Evolutionary conservation across 345 rosid genomes (phyloP), one percentile per base, ranked within the genome.

Genomic region (Linum usitatissimum): DNA sequence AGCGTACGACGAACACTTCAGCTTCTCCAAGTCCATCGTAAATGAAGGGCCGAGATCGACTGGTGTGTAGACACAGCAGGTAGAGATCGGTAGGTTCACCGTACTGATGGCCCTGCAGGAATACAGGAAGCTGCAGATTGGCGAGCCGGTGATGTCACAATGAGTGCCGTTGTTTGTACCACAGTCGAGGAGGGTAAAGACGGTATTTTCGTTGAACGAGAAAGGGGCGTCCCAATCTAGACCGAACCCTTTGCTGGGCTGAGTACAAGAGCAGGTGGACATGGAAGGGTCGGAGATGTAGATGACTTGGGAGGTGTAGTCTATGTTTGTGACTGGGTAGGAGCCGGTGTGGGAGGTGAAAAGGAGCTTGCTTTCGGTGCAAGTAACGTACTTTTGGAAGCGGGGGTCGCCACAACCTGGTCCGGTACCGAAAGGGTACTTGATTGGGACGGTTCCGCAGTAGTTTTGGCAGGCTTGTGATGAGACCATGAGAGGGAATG

Each of bases 181-280:
- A 15, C 98, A 91, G 62, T 88, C 88, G 3, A 91, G 90, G 28
- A 91, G 80, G 19, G 98, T 81, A 54, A 91, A 91, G 55, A 88
- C 78, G 49, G 81, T 78, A 59, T 86, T 90, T 21, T 85, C 92
- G 0, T 79, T 80, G 66, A 88, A 86, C 39, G 95, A 77, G 70
- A 91, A 86, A 56, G 98, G 98, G 21, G 95, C 98, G 19, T 88
- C 83, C 88, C 90, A 82, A 60, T 91, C 86, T 0, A 91, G 85
- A 71, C 96, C 86, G 68, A 88, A 91, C 30, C 98, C 92, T 39
- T 73, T 81, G 73, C 95, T 86, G 2, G 85, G 81, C 62, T 86
- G 96, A 13, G 79, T 79, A 70, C 95, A 91, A 60, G 82, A 74
- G 57, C 98, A 88, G 30, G 95, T 88, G 18, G 98, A 91, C 98